Evolutionary conservation across 371 early-diverging fungal species (phyloP), one percentile per base, ranked within the genome.

Genomic region (Mucor piriformis): DNA sequence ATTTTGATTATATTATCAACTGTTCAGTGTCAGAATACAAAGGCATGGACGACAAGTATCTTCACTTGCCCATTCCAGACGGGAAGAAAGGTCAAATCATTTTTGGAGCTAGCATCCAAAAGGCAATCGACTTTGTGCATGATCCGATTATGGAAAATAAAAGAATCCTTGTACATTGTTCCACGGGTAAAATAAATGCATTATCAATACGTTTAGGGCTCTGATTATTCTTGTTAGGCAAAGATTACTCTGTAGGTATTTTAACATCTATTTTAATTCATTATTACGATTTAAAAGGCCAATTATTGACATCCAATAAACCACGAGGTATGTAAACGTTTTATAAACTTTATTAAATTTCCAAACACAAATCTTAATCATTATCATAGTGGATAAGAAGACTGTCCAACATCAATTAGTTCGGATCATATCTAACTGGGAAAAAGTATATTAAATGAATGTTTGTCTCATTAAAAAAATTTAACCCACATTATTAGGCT

Each of bases 231-330:
- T 37, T 23, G 20, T n/a, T 42, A 74, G 74, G 85, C 10, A 82
- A 76, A 54, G 93, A 92, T 66, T 66, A 91, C 24, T 89, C 92
- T 2, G 92, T 92, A 0, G 90, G 92, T 13, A 86, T 94, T 53
- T 74, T 87, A n/a, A 62, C 93, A 50, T 83, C 89, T 0, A 61
- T 90, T 15, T 52, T 93, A 13, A 66, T 86, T 1, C 59, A 79
- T 7, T 88, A 79, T 50, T 87, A 70, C 61, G 85, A 86, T 48
- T 56, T 63, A 24, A 21, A 77, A 20, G 77, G 76, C 51, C 16
- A 63, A 29, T 63, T 62, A 18, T 29, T n/a, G 3, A 7, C 32
- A 35, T 16, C 57, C n/a, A 34, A 21, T 18, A 49, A 44, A 20
- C 37, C 67, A 53, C 67, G 58, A 42, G 67, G 67, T 66, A 56